These are phyloP conservation scores for Plasmodium fragile DNA, from an alignment of 169 alveolate genomes.

Conservation along the genomic window DNA sequence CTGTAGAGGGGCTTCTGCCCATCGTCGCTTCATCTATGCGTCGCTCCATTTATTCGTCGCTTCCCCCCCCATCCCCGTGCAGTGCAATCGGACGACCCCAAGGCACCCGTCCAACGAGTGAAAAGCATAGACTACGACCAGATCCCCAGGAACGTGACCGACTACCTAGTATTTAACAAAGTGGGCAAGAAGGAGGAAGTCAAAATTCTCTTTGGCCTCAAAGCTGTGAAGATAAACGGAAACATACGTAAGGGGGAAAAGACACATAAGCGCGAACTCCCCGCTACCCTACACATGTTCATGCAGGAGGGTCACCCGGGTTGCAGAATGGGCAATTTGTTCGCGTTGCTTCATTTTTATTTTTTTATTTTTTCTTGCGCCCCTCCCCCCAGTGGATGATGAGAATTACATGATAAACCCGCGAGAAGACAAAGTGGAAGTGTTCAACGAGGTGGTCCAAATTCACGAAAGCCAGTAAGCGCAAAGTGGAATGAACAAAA, in stretches of 20 bases:
- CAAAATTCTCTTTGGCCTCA: conserved; percentile 74
- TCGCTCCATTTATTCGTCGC: neutral
- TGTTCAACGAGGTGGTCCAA: conserved; percentile 31
- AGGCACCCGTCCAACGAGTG: conserved; percentile 35
- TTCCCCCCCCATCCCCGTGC: neutral
- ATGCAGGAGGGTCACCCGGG: neutral
- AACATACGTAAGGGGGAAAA: conserved; percentile 22
- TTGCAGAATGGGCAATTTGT: neutral
- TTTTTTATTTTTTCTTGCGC: neutral
- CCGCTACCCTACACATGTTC: neutral
- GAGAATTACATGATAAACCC: conserved; percentile 65
- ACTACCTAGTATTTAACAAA: conserved; percentile 59
- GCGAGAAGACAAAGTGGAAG: conserved; percentile 64
- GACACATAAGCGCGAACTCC: neutral
- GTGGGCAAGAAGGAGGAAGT: conserved; percentile 60
- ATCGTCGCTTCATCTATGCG: neutral
- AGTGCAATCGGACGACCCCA: conserved; percentile 52
- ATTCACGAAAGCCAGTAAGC: conserved; percentile 76
- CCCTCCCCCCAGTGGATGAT: conserved; percentile 44
- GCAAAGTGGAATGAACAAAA: neutral
- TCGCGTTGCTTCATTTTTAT: neutral
- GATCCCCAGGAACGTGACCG: conserved; percentile 61
- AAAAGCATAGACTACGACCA: conserved; percentile 36
- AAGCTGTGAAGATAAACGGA: conserved; percentile 73
- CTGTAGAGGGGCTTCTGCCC: neutral